Evolutionary conservation across 2,329 filamentous ascomycete genomes (phyloP), one percentile per base, ranked within the genome.

Genomic region (Ascochyta clinopodiicola): DNA sequence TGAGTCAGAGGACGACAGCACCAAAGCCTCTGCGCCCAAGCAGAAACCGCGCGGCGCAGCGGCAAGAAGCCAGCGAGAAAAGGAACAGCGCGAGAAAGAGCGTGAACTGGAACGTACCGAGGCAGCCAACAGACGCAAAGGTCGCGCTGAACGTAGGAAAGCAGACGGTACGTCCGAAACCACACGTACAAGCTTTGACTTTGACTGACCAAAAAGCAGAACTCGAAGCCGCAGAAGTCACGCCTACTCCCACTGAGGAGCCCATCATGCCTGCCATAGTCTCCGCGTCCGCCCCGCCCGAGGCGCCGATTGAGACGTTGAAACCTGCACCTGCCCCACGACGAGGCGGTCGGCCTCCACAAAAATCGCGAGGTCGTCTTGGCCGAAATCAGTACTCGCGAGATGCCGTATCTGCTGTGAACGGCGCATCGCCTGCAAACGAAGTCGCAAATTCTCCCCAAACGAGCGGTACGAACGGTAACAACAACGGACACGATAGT

Each of bases 111-210:
- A 88, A 63, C 84, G 88, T 51, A 83, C 85, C 27, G 93, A 96
- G 70, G 87, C 89, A 31, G 87, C 88, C 22, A 91, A 84, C 64
- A 90, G 93, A 73, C 85, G 92, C 57, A 95, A 94, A 80, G 90
- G 89, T 45, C 86, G 92, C 51, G 88, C 90, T 37, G 92, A 95
- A 63, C 85, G 91, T 60, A 86, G 92, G 65, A 88, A 91, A 73
- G 88, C 83, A 62, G 92, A 96, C 70, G 92, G 92, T 93, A 81
- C 39, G 51, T 46, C n/a, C 52, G 13, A 22, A 4, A 31, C 21
- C 15, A 37, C 9, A 21, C 6, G 12, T 27, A 13, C 42, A 51
- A 22, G 27, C 36, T 64, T 72, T 70, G 59, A 39, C 32, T 55
- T 54, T 44, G 34, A 49, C 62, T 72, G 64, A 62, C 68, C 64